phyloP scores from a whole-genome alignment of 2,329 filamentous ascomycete species.

The Penicillium corylophilum region DNA sequence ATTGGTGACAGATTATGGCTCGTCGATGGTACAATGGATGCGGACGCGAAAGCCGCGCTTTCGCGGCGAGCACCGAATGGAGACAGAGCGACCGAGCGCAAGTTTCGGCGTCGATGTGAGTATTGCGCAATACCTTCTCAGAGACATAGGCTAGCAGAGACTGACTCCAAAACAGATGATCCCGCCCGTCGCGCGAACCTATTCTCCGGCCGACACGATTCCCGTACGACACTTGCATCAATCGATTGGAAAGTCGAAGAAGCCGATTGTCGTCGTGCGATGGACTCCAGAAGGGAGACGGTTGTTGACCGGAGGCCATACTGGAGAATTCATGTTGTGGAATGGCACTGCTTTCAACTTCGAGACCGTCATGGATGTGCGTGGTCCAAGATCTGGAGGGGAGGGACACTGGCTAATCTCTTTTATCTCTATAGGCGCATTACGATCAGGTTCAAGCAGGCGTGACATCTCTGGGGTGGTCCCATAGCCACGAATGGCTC shows the following conservation, averaged over 20 bases:
- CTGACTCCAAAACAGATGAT: constrained; percentile 64
- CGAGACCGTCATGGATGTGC: constrained; percentile 90
- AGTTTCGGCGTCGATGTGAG: constrained; percentile 88
- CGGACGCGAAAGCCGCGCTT: constrained; percentile 75
- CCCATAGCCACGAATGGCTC: constrained; percentile 95
- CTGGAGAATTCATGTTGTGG: constrained; percentile 97
- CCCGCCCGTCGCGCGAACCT: constrained; percentile 73
- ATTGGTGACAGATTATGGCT: constrained; percentile 88
- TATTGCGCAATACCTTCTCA: constrained; percentile 11
- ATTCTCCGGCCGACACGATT: constrained; percentile 78
- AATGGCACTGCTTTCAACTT: constrained; percentile 99
- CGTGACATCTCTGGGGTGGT: constrained; percentile 61
- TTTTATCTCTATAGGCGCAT: constrained; percentile 59
- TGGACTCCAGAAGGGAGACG: constrained; percentile 97
- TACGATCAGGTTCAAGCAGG: constrained; percentile 57
- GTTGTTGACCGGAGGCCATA: constrained; percentile 88
- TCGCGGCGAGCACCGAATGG: constrained; percentile 68
- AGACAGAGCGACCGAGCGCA: constrained; percentile 77
- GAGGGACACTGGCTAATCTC: constrained; percentile 3
- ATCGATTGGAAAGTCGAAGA: constrained; percentile 97
- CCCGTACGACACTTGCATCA: constrained; percentile 95
- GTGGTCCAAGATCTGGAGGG: constrained; percentile 13
- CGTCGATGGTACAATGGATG: constrained; percentile 89
- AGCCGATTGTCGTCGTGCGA: constrained; percentile 92
- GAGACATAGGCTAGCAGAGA: constrained; percentile 2